Base-by-base conservation (phyloP, 345 rosid species). In the Schrenkiella parvula region DNA sequence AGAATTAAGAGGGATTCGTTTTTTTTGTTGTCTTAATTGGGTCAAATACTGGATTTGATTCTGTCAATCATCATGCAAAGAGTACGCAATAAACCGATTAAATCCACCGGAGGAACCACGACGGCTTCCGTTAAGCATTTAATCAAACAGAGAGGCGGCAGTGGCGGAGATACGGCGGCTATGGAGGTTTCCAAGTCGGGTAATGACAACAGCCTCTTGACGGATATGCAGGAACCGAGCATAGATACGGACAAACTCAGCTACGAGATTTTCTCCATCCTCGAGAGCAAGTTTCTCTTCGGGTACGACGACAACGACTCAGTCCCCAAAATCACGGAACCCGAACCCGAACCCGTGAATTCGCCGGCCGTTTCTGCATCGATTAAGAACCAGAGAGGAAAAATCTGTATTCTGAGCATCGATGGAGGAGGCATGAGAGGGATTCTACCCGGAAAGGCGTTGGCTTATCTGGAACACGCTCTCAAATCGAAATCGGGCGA, bases 401-500 rank as follows among this genome's bases (percentile, higher is more conserved):
- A 91, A 83, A 79, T 95, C 66, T 95, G 99, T 79, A 85, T 95
- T 32, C 81, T 95, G 17, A 82, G 87, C 70, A 80, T 95, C 51
- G 99, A 95, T 70, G 99, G 96, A 5, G 93, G 97, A 62, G 93
- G 97, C 64, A 89, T 91, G 96, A 82, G 86, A 62, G 99, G 99
- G 58, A 83, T 95, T 71, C 75, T 95, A 13, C 70, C 96, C 2
- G 99, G 96, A 4, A 95, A 95, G 77, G 97, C 99, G 3, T 69
- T 95, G 47, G 89, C 93, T 50, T 89, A 87, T 75, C 85, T 95
- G 4, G 99, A 95, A 65, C 82, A 86, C 42, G 87, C 97, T 18
- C 82, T 95, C 8, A 85, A 89, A 77, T 56, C 83, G 21, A 91
- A 91, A 77, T 91, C 97, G 11, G 96, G 95, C 34, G 79, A 93